Evolutionary conservation across 2,329 filamentous ascomycete species (phyloP).

Genomic region (Fusarium sp.): DNA sequence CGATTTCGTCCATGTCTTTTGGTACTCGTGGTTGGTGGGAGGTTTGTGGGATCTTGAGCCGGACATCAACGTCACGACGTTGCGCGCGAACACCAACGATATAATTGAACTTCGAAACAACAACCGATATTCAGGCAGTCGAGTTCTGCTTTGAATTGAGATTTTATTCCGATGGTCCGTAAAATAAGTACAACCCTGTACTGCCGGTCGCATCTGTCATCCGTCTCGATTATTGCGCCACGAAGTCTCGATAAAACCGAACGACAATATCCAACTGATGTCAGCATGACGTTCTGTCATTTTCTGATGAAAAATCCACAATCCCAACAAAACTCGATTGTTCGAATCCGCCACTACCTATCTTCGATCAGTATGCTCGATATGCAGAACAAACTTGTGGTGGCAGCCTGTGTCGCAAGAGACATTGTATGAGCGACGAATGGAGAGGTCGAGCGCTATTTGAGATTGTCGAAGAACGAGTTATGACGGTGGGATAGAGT

Average conservation of each 20-base stretch:
- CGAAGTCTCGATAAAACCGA: conserved; percentile 9
- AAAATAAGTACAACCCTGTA: not conserved
- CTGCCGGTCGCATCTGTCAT: conserved; percentile 1
- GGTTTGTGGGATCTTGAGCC: conserved; percentile 29
- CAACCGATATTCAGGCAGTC: not conserved
- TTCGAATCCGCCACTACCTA: not conserved
- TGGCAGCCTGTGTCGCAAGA: too few relatives aligned
- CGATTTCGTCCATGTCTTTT: conserved; percentile 38
- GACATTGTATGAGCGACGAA: not conserved
- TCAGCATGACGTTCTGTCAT: not conserved
- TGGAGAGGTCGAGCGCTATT: not conserved
- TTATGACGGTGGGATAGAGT: not conserved
- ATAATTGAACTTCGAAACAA: conserved; percentile 4
- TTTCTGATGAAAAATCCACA: not conserved
- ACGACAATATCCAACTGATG: not conserved
- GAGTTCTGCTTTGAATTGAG: not conserved
- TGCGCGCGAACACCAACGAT: conserved; percentile 21
- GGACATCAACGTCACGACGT: conserved; percentile 26
- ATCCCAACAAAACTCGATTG: not conserved
- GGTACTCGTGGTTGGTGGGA: conserved; percentile 33
- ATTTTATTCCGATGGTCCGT: not conserved
- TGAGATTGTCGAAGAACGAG: too few relatives aligned
- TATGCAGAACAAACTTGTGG: not conserved
- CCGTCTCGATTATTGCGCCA: conserved; percentile 16
- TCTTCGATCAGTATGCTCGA: not conserved